Base-by-base conservation (phyloP, 2,329 filamentous ascomycete genomes). In the Alternaria burnsii region DNA sequence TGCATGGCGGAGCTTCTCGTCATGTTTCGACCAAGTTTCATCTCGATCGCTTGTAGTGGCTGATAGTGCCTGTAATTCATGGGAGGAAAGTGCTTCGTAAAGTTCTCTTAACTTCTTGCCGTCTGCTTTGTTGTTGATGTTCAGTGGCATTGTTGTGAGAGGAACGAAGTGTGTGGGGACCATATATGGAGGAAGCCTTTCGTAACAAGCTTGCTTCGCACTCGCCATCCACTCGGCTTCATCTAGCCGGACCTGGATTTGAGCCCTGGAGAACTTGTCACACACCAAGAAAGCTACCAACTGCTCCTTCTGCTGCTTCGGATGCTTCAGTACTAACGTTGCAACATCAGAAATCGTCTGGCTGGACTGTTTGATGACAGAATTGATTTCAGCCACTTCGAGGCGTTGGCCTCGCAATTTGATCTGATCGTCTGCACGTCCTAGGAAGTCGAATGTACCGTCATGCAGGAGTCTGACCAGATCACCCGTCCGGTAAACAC, bases 361-460 rank as follows among this genome's bases (percentile, higher is more conserved):
- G 0, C 87, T 83, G 0, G 86, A 86, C 20, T 85, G 82, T 47
- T 88, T 88, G 69, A 97, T 92, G 9, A 91, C 87, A 50, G 94
- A 89, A 68, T 97, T 95, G 76, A 97, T 97, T 80, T 98, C 94
- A 1, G 90, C 91, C 61, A 97, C 90, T 72, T 98, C 94, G 1
- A 98, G 84, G 14, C 94, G 85, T 75, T 97, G 94, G 0, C 94
- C 94, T 11, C 94, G 88, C 3, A 97, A 84, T 76, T 98, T 98
- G 63, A 97, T 89, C 78, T 98, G 94, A 56, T 97, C 93, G 73
- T 98, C 94, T 6, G 90, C 91, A 14, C 94, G 87, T 3, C 94
- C 94, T 2, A 96, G 83, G 73, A 97, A 97, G 57, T 94, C 91
- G 66, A 97, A 94, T 43, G 90, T 92, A 1, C 88, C 89, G 74